phyloP scores from a whole-genome alignment of 345 rosid species.

The Lagerstroemia speciosa region DNA sequence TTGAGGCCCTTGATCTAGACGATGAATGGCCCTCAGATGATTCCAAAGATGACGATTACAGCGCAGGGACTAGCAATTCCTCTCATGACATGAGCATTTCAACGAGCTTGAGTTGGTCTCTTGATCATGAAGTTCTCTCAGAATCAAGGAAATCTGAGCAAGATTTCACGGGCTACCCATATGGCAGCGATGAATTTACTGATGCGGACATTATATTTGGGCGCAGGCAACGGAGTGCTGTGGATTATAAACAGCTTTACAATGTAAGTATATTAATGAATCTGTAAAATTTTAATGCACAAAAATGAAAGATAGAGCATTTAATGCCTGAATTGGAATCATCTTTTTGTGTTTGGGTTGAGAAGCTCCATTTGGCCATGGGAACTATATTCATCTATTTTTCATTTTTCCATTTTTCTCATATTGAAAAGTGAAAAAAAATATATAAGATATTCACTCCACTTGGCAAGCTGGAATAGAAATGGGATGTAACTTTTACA shows the following conservation, averaged over 20 bases:
- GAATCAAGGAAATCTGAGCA: slow-evolving; percentile 17
- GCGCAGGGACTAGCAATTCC: slow-evolving; percentile 59
- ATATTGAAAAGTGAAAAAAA: not conserved
- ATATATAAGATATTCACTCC: not conserved
- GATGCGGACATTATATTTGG: slow-evolving; percentile 58
- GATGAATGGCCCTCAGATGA: slow-evolving; percentile 98
- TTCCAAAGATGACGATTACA: slow-evolving; percentile 83
- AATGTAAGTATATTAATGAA: slow-evolving; percentile 43
- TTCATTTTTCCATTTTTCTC: not conserved
- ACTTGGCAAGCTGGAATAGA: not conserved
- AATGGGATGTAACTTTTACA: not conserved
- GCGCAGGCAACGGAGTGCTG: slow-evolving; percentile 68
- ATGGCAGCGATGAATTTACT: slow-evolving; percentile 38
- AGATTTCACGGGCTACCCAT: slow-evolving; percentile 21
- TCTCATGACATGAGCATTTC: slow-evolving; percentile 39
- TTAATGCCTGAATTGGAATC: not conserved
- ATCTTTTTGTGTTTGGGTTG: not conserved
- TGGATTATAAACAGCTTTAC: slow-evolving; percentile 79
- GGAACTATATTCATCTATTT: not conserved
- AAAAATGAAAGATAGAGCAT: no score
- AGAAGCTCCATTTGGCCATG: not conserved
- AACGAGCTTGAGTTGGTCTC: slow-evolving; percentile 73
- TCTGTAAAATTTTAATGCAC: not conserved
- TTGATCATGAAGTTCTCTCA: slow-evolving; percentile 46
- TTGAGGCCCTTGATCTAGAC: slow-evolving; percentile 43